A percentile compares a stretch with the other conserved stretches of the same genome.
These are phyloP conservation scores for Neonectria magnoliae DNA, from an alignment of 2,329 filamentous ascomycete genomes.

Conservation along the genomic window DNA sequence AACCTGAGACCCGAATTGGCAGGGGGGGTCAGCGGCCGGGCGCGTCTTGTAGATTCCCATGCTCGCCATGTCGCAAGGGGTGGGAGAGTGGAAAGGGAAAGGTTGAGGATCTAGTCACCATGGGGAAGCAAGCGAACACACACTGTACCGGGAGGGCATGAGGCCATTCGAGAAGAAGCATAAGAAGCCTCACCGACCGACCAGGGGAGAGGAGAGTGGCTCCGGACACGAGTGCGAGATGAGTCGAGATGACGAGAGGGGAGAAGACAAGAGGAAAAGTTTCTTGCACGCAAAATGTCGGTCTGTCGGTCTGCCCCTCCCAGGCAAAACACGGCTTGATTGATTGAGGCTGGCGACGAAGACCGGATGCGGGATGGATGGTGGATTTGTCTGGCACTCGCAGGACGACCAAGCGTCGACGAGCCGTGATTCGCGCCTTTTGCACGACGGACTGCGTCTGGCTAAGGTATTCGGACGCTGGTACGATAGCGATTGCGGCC, in stretches of 20 bases:
- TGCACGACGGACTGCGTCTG: slow-evolving; percentile 5
- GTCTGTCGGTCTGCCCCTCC: slow-evolving; percentile 38
- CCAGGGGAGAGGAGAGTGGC: background rate
- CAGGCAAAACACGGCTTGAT: slow-evolving; percentile 24
- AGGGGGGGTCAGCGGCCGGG: slow-evolving; percentile 27
- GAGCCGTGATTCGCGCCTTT: slow-evolving; percentile 35
- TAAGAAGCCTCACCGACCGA: background rate
- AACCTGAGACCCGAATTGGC: slow-evolving; percentile 41
- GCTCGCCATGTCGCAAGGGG: slow-evolving; percentile 28
- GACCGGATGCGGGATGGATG: slow-evolving; percentile 16
- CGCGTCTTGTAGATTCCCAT: slow-evolving; percentile 40
- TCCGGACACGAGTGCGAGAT: background rate
- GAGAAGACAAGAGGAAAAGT: slow-evolving; percentile 4
- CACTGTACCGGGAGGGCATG: slow-evolving; percentile 19
- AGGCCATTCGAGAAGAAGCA: slow-evolving; percentile 14
- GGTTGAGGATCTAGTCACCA: slow-evolving; percentile 1
- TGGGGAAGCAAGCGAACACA: slow-evolving; percentile 11
- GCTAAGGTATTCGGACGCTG: slow-evolving; percentile 15
- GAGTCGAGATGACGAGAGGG: background rate
- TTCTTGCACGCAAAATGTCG: slow-evolving; percentile 26
- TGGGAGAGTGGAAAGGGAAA: slow-evolving; percentile 13
- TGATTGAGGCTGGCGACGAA: slow-evolving; percentile 15
- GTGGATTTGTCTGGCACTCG: slow-evolving; percentile 30
- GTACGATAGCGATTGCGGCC: slow-evolving; percentile 34
- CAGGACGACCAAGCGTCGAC: slow-evolving; percentile 25